Percentiles rank a stretch among this genome's conserved stretches.
Conservation (phyloP, 192 early-diverging fungal species). For the Chytriomyces confervae region DNA sequence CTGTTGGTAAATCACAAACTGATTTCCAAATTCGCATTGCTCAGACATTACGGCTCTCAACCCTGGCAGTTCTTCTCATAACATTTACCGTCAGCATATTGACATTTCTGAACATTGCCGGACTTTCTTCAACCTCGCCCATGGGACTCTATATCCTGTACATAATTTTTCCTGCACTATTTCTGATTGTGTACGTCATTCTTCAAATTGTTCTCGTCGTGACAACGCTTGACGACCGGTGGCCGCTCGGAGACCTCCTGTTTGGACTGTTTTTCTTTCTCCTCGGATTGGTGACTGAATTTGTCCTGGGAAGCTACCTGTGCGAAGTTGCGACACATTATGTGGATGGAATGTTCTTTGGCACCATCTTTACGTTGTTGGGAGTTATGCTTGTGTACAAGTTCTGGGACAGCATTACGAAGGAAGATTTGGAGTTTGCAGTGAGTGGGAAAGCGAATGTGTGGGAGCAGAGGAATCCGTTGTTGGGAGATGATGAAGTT, state of each 20-base stretch:
- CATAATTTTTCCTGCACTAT: constrained; percentile 84
- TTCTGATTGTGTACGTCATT: constrained; percentile 84
- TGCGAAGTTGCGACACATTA: constrained; percentile 93
- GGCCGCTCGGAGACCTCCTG: constrained; percentile 91
- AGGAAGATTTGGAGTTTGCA: constrained; percentile 96
- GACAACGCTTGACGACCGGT: constrained; percentile 93
- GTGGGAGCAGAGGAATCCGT: constrained; percentile 81
- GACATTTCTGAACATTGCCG: constrained; percentile 75
- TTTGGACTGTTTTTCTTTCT: constrained; percentile 89
- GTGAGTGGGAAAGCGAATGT: constrained; percentile 83
- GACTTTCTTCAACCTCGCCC: constrained; percentile 68
- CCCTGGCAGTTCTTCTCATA: constrained; percentile 78
- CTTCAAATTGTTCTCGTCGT: constrained; percentile 94
- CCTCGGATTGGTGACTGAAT: constrained; percentile 82
- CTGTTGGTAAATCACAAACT: not conserved
- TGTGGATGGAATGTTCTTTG: constrained; percentile 97
- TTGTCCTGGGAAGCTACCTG: constrained; percentile 79
- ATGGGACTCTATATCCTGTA: constrained; percentile 83
- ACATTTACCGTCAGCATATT: constrained; percentile 81
- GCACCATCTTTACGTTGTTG: constrained; percentile 84
- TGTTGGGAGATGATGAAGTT: constrained; percentile 52
- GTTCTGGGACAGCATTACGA: constrained; percentile 99
- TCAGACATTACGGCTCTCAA: constrained; percentile 84
- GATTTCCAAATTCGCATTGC: not conserved
- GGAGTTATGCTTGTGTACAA: constrained; percentile 99